Percentiles rank a stretch among this genome's conserved stretches.
Conservation (phyloP, 345 rosid species). For the Eucalyptus regnans region DNA sequence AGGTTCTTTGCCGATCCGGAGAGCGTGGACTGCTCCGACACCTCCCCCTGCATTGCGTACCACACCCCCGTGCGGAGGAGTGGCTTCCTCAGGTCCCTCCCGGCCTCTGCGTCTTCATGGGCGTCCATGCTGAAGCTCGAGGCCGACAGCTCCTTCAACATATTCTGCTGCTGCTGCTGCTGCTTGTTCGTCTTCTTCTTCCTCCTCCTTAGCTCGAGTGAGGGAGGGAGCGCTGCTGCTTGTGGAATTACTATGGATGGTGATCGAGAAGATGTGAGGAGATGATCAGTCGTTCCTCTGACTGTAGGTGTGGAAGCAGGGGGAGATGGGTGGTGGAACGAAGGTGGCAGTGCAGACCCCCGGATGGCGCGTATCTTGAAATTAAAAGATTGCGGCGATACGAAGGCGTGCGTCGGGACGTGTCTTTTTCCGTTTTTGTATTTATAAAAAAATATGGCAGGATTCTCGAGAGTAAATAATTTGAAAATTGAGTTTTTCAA, state of each 20-base stretch:
- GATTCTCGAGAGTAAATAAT: background rate
- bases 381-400: background rate
- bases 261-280: background rate
- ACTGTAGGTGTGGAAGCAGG: background rate
- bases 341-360: background rate
- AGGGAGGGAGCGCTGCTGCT: background rate
- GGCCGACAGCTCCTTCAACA: background rate
- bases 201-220: background rate
- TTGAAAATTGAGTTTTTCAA: background rate
- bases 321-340: background rate
- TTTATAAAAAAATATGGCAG: background rate
- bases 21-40: slow-evolving; percentile 46
- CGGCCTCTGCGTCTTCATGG: slow-evolving; percentile 42
- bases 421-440: background rate
- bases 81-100: slow-evolving; percentile 43
- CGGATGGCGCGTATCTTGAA: background rate
- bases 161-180: background rate
- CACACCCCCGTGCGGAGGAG: slow-evolving; percentile 60
- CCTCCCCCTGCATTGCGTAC: slow-evolving; percentile 34
- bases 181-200: background rate
- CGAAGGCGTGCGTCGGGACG: background rate
- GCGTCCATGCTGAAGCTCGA: slow-evolving; percentile 19
- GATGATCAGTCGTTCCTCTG: background rate
- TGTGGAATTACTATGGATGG: background rate
- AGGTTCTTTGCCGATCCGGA: slow-evolving; percentile 33